phyloP scores from a whole-genome alignment of 768 basidiomycete species.

The Boletus reticuloceps region DNA sequence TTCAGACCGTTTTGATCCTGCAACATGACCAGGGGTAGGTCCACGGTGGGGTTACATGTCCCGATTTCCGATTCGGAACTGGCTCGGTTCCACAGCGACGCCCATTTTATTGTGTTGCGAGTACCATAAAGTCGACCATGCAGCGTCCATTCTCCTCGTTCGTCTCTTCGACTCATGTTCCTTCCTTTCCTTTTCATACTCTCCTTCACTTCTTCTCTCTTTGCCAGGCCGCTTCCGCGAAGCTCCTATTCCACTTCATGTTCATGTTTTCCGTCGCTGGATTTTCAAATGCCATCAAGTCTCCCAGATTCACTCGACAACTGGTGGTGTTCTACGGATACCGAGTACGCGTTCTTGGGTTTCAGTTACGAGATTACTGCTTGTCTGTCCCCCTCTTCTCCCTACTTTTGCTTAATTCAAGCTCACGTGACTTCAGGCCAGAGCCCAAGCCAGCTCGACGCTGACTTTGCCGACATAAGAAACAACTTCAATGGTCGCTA shows the following conservation, averaged over 20 bases:
- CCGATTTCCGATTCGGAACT: too few species aligned
- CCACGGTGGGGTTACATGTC: too few species aligned
- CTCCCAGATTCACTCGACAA: slow-evolving; percentile 43
- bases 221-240: slow-evolving; percentile 14
- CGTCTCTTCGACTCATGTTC: slow-evolving; percentile 9
- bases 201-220: not conserved
- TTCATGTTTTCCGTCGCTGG: slow-evolving; percentile 39
- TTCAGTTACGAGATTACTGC: slow-evolving; percentile 73
- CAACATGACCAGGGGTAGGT: too few species aligned
- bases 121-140: not conserved
- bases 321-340: slow-evolving; percentile 65
- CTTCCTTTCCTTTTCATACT: not conserved
- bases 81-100: too few species aligned
- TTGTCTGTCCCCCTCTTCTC: slow-evolving; percentile 39
- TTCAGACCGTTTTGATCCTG: too few species aligned
- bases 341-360: slow-evolving; percentile 75
- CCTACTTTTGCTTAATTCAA: not conserved
- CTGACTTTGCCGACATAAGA: slow-evolving; percentile 61
- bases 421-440: slow-evolving; percentile 45
- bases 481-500: slow-evolving; percentile 61
- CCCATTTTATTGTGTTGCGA: too few species aligned
- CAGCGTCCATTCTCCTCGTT: not conserved
- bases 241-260: slow-evolving; percentile 23
- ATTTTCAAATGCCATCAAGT: slow-evolving; percentile 53
- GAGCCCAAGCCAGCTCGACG: slow-evolving; percentile 44